Evolutionary conservation across 805 yeast species (phyloP), one percentile per base, ranked within the genome.

Genomic region (Vanderwaltozyma yarrowii): DNA sequence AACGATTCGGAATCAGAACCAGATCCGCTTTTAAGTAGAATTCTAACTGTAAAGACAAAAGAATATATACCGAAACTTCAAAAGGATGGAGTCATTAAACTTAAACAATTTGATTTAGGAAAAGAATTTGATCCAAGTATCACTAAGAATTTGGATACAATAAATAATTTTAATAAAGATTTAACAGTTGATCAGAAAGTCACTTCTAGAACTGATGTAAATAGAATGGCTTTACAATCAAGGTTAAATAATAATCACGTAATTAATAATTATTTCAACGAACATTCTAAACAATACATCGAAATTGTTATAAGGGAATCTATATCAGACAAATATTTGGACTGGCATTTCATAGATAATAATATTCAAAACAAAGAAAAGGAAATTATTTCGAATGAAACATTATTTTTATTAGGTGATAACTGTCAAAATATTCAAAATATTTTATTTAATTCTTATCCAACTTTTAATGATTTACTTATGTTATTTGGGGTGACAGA

Each of bases 291-390:
- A 2, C 39, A 34, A 7, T 40, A 51, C 19, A 25, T 51, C 10
- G 52, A 53, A 29, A n/a, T 46, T 30, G 34, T 54, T 21, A 16
- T 39, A 5, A 37, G 36, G 21, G 58, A 56, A 33, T 38, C 39
- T 4, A 40, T 49, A 12, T 46, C 56, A 11, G 41, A 40, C 13
- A 47, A 45, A 32, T 52, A 40, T 41, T 37, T 41, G 25, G 61
- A 56, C 38, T 56, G 60, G 60, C 47, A 46, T 41, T 53, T 54
- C 32, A 44, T 56, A 19, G 43, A 39, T 5, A 36, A 41, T 12
- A 36, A 50, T 38, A 21, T 26, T 17, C 14, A 2, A 6, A 20
- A 30, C 3, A 12, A 4, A 5, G 35, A 31, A 3, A 14, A 14
- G 18, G 32, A 28, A 5, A 13, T 32, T 3, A 25, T 19, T 14